A percentile compares a stretch with the other conserved stretches of the same genome.
phyloP scores from a whole-genome alignment of 352 stramenopile species.

The Aphanomyces astaci region DNA sequence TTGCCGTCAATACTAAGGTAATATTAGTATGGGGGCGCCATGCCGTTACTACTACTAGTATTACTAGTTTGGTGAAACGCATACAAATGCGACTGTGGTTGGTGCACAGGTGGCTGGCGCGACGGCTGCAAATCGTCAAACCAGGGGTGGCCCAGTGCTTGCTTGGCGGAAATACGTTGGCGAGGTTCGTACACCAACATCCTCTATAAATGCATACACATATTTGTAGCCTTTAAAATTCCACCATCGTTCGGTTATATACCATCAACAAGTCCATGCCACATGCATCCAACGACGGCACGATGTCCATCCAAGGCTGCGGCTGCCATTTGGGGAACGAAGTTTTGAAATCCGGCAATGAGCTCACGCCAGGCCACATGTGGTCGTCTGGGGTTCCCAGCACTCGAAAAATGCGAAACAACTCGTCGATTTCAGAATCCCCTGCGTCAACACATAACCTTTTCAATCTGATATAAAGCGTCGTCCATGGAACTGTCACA shows the following conservation, averaged over 20 bases:
- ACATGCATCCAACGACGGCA: slow-evolving; percentile 72
- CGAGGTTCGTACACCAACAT: slow-evolving; percentile 78
- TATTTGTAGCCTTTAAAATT: too few relatives aligned
- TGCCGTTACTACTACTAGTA: not conserved
- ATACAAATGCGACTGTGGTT: not conserved
- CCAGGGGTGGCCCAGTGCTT: slow-evolving; percentile 77
- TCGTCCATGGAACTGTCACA: not conserved
- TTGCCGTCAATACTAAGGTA: too few relatives aligned
- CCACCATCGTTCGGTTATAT: too few relatives aligned
- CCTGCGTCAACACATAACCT: slow-evolving; percentile 28
- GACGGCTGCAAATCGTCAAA: slow-evolving; percentile 73
- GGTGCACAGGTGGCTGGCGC: slow-evolving; percentile 57
- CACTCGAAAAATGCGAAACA: slow-evolving; percentile 98
- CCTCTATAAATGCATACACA: slow-evolving; percentile 33
- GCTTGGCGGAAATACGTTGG: slow-evolving; percentile 64
- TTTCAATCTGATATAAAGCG: not conserved
- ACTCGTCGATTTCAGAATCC: slow-evolving; percentile 98
- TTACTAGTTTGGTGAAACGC: not conserved
- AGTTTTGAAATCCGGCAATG: slow-evolving; percentile 96
- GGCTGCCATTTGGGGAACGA: slow-evolving; percentile 97
- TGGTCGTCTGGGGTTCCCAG: slow-evolving; percentile 96
- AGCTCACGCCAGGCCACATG: slow-evolving; percentile 95
- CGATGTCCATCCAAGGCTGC: slow-evolving; percentile 80
- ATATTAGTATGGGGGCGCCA: not conserved
- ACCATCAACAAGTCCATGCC: slow-evolving; percentile 77